Percentiles rank a stretch among this genome's conserved stretches.
Evolutionary conservation across 106 monocot species (phyloP).

Genomic region (Platanthera guangdongensis): DNA sequence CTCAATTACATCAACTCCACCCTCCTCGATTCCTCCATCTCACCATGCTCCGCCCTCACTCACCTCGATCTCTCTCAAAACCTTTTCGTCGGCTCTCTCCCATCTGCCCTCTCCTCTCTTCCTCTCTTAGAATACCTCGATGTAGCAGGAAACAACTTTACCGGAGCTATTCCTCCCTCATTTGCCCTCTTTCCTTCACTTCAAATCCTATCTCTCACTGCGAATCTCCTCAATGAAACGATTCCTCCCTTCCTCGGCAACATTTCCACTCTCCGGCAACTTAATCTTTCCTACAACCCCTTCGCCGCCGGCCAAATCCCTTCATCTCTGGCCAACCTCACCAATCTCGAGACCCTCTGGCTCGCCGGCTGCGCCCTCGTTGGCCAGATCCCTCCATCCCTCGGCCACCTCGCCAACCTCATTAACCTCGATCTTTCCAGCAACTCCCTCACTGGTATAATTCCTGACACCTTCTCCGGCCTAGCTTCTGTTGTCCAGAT

Average conservation of each 20-base stretch:
- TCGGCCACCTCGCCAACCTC: slow-evolving; percentile 31
- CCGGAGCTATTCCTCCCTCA: slow-evolving; percentile 21
- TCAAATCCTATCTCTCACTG: slow-evolving; percentile 13
- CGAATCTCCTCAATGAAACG: slow-evolving; percentile 21
- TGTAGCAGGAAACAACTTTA: slow-evolving; percentile 24
- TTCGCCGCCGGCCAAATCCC: slow-evolving; percentile 33
- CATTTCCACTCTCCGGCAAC: slow-evolving; percentile 22
- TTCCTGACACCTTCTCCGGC: slow-evolving; percentile 20
- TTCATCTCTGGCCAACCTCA: slow-evolving; percentile 22
- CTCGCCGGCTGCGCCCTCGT: slow-evolving; percentile 43
- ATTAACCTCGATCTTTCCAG: slow-evolving; percentile 26
- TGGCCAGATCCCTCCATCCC: slow-evolving; percentile 43
- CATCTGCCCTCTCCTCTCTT: slow-evolving; percentile 15
- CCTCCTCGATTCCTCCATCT: slow-evolving; percentile 12
- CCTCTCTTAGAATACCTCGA: slow-evolving; percentile 12
- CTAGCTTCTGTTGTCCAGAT: slow-evolving; percentile 27
- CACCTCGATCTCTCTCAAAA: slow-evolving; percentile 30
- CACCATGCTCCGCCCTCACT: slow-evolving; percentile 16
- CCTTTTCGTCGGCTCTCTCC: slow-evolving; percentile 18
- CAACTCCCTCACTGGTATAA: slow-evolving; percentile 22
- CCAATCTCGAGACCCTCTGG: slow-evolving; percentile 42
- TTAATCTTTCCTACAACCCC: slow-evolving; percentile 50
- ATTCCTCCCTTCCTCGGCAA: slow-evolving; percentile 31
- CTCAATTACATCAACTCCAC: slow-evolving; percentile 23
- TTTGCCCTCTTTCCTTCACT: slow-evolving; percentile 16